Evolutionary conservation across 2,329 filamentous ascomycete species (phyloP), one percentile per base, ranked within the genome.

Genomic region (Epichloe elymi): DNA sequence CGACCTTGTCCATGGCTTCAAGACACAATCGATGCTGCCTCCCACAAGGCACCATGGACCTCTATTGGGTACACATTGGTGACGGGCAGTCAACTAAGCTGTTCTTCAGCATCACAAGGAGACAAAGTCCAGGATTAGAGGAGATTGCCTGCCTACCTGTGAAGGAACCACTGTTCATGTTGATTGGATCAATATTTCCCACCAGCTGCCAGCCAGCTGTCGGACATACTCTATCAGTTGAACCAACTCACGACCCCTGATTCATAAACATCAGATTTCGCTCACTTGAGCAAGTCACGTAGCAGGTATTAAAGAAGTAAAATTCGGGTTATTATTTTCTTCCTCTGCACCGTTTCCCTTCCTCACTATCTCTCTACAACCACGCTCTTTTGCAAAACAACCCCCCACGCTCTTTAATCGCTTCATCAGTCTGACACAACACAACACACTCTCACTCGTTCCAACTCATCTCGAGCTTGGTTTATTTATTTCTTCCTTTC

Each of bases 131-230:
- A 14, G 15, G 14, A 38, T 3, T n/a, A 8, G 15, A 38, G 36
- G 30, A 30, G 8, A 30, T 30, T 30, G 30, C 10, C 30, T 30
- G 30, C 8, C 3, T n/a, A n/a, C 36, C 14, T 38, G 36, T 38
- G 36, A 38, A 14, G 14, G 2, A 38, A 38, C 19, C n/a, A 30
- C 2, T n/a, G 20, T 10, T 10, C 14, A 19, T 39, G 20, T 12
- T 30, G 36, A 30, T 47, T 39, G 36, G 36, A 20, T 37, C 12
- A 19, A 41, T 36, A 26, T 44, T 26, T 43, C 35, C 33, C 35
- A 19, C 33, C 43, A 47, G 41, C 23, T 49, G 42, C 54, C 42
- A 45, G 44, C 48, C 50, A 53, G 45, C 50, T 53, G 53, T 46
- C 46, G 19, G 39, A 39, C 46, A 54, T 47, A 46, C n/a, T 46